Conservation (phyloP, 345 rosid species). For the Eucalyptus sp. region DNA sequence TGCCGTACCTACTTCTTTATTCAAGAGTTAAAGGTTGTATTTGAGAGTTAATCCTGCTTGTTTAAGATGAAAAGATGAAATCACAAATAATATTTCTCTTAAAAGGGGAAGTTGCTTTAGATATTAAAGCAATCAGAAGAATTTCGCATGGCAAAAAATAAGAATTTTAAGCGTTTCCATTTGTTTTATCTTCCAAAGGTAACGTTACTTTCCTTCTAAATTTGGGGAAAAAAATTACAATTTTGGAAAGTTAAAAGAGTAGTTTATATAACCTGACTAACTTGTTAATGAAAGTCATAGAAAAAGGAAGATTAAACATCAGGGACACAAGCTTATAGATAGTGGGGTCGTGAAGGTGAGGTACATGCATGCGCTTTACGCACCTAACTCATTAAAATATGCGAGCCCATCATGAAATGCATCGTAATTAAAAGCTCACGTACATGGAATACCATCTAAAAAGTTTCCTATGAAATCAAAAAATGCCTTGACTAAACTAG, state of each 20-base stretch:
- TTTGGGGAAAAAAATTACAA: neutral
- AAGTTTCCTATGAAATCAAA: neutral
- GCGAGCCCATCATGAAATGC: neutral
- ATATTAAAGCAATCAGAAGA: neutral
- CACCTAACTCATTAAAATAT: neutral
- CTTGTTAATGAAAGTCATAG: neutral
- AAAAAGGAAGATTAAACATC: neutral
- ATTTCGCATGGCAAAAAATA: neutral
- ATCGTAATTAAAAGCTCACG: neutral
- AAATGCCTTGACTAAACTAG: neutral
- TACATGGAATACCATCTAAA: neutral
- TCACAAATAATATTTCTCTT: neutral
- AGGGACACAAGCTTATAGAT: neutral
- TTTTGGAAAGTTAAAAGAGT: neutral
- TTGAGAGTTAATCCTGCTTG: neutral
- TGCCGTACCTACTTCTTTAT: neutral
- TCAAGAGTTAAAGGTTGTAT: neutral
- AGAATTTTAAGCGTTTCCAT: neutral
- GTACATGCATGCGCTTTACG: neutral
- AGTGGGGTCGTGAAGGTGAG: neutral
- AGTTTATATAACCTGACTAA: neutral
- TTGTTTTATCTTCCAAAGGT: neutral
- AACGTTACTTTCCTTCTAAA: neutral
- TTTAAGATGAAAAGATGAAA: neutral
- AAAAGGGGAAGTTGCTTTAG: neutral